Base-by-base conservation (phyloP, 1,139 yeast genomes). In the Lizanozyma gosingica region DNA sequence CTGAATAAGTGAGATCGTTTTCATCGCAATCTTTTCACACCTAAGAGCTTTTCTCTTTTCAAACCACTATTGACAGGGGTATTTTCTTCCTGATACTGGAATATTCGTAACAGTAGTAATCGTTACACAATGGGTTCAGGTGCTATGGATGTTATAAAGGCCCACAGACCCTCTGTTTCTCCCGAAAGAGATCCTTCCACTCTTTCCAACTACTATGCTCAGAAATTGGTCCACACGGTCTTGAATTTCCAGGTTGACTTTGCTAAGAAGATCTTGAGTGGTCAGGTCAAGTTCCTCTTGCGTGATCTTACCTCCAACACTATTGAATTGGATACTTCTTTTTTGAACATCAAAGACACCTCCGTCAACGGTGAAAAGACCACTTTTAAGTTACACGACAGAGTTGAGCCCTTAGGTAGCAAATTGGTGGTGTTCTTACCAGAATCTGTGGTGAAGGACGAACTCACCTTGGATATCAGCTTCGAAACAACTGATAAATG, bases 101-200 rank as follows among this genome's bases (percentile, higher is more conserved):
- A n/a, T n/a, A n/a, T n/a, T n/a, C n/a, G n/a, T n/a, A n/a, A n/a
- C n/a, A n/a, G n/a, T n/a, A n/a, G n/a, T 11, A 22, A 22, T 6
- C 6, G 29, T 22, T 22, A 22, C 29, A 22, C 29, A 6, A 22
- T 6, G 29, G 6, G 6, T 22, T 22, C 11, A 6, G 11, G 29
- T 22, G 29, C 11, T 22, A 22, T 6, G 14, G n/a, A 35, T 35
- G 32, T 49, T 32, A 41, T 49, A 37, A 40, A 43, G 14, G 37
- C 39, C 14, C 56, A 57, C 43, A 54, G 64, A 33, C 83, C 83
- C 1, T 47, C 47, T 2, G 50, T 46, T 16, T 69, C 78, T 2
- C 83, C 87, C 1, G 86, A 80, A 50, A 45, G 54, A 9, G 95
- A 86, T 58, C 82, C 84, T 17, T 81, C 92, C 15, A 84, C 95